Percentiles rank a stretch among this genome's conserved stretches.
Evolutionary conservation across 2,329 filamentous ascomycete species (phyloP).

Genomic region (Scopulariopsis brevicaulis): DNA sequence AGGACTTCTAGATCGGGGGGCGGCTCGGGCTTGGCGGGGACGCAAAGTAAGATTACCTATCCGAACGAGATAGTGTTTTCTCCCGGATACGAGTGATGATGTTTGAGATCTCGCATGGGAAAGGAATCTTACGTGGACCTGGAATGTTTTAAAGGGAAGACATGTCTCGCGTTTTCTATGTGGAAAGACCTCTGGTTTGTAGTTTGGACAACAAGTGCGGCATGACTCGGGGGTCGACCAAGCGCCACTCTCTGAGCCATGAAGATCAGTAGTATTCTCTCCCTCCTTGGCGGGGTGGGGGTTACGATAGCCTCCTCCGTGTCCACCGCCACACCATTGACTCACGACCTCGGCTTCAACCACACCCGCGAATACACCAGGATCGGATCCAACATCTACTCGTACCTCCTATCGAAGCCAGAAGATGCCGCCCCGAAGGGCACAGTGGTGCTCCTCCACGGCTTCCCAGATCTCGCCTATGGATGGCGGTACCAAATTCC

Average conservation of each 20-base stretch:
- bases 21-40: neutral
- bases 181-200: neutral
- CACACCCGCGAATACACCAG: neutral
- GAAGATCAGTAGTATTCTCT: neutral
- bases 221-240: neutral
- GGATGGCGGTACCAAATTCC: conserved; percentile 90
- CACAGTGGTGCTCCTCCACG: conserved; percentile 53
- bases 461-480: conserved; percentile 75
- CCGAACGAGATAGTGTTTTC: neutral
- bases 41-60: neutral
- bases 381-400: conserved; percentile 45
- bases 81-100: neutral
- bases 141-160: neutral
- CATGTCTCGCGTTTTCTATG: neutral
- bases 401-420: conserved; percentile 39
- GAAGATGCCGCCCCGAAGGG: conserved; percentile 26
- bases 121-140: neutral
- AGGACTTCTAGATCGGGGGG: neutral
- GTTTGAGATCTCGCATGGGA: neutral
- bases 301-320: neutral
- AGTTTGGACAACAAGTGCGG: neutral
- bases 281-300: neutral
- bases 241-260: neutral
- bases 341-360: neutral
- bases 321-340: too few relatives aligned